Base-by-base conservation (phyloP, 164 flowering plant genomes). In the Chimonanthus salicifolius region DNA sequence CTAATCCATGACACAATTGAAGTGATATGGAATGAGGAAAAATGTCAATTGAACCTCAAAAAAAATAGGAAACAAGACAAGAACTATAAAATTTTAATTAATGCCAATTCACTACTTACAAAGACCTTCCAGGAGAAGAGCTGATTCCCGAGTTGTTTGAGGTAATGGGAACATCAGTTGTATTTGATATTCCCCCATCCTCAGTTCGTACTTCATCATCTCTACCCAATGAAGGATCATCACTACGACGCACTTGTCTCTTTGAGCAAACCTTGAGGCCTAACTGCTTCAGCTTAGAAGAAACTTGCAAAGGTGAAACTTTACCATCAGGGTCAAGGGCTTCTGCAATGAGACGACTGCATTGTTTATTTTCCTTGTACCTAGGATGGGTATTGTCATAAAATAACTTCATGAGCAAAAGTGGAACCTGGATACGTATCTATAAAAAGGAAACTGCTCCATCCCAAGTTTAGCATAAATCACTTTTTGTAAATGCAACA, bases 271-370 rank as follows among this genome's bases (percentile, higher is more conserved):
- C 70, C 73, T 77, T 81, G 6, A 86, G 78, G 48, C 96, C 98
- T 49, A 91, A 78, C 80, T 83, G 79, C 79, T 86, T 91, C 71
- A 91, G 90, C 77, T 83, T 84, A 62, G 74, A 84, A 10, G 88
- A 84, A 71, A 94, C 85, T 84, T 90, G 94, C 68, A 70, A 77
- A 58, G 86, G 77, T 62, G 95, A 87, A 76, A 94, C 77, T 62
- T 71, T 75, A 71, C 87, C 86, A 78, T 87, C 86, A 68, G 83
- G 82, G 73, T 87, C 89, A 70, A 94, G 86, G 68, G 80, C 83
- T 82, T 89, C 85, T 11, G 89, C 94, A 77, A 93, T 91, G 54
- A 86, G 87, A 66, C 71, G 86, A 74, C 77, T 78, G 73, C 97
- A 90, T 47, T 82, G 69, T 48, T 62, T 77, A 72, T 83, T 79